Evolutionary conservation across 2,329 filamentous ascomycete genomes (phyloP).

Genomic region (Ascochyta lentis): DNA sequence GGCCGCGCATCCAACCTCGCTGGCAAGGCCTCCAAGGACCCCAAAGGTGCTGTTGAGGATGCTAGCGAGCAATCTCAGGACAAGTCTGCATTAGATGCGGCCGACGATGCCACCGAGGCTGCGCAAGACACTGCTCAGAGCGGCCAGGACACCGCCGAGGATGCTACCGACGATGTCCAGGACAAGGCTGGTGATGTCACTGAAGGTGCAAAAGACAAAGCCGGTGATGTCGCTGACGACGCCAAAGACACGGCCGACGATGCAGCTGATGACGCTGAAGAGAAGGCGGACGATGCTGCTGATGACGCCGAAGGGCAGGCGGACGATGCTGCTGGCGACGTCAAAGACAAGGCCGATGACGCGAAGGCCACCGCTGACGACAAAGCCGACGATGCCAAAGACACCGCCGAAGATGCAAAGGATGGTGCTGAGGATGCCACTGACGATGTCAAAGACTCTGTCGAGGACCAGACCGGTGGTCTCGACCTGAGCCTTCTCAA

Average conservation of each 20-base stretch:
- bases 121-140: constrained; percentile 45
- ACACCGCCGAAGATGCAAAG: constrained; percentile 40
- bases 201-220: constrained; percentile 43
- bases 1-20: constrained; percentile 56
- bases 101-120: constrained; percentile 37
- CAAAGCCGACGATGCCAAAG: constrained; percentile 46
- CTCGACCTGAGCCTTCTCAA: constrained; percentile 57
- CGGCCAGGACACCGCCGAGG: constrained; percentile 43
- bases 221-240: constrained; percentile 43
- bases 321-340: not conserved
- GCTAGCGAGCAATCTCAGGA: constrained; percentile 44
- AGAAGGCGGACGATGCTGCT: constrained; percentile 29
- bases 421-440: constrained; percentile 39
- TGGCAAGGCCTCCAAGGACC: constrained; percentile 51
- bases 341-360: constrained; percentile 21
- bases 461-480: constrained; percentile 38
- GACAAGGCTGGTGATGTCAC: constrained; percentile 38
- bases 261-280: constrained; percentile 50
- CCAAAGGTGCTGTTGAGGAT: constrained; percentile 47
- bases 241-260: constrained; percentile 37
- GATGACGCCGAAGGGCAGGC: too few relatives aligned
- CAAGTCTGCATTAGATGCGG: constrained; percentile 44
- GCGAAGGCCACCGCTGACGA: constrained; percentile 39
- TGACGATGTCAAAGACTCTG: constrained; percentile 35
- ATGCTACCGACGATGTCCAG: constrained; percentile 39